These are phyloP conservation scores for Conticribra weissflogii DNA, from an alignment of 108 stramenopile genomes.

Conservation along the genomic window DNA sequence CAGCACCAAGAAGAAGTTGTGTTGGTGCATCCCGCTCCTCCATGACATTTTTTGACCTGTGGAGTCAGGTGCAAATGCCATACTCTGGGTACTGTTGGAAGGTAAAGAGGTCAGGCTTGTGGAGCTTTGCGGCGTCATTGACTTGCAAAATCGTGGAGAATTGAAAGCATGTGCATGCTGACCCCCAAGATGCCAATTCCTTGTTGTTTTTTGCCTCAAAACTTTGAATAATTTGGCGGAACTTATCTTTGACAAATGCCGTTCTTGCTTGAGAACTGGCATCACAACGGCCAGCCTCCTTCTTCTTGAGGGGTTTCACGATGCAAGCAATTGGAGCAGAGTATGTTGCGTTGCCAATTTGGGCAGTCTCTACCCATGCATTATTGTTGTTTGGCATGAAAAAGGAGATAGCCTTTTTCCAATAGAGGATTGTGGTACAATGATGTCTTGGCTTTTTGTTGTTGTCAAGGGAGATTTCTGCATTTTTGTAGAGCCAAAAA, in stretches of 20 bases:
- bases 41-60: slow-evolving; percentile 25
- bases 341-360: too few species aligned
- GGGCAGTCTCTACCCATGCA: too few species aligned
- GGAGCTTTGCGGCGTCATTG: slow-evolving; percentile 17
- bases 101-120: not conserved
- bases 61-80: not conserved
- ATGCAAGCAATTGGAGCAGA: not conserved
- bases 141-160: slow-evolving; percentile 4
- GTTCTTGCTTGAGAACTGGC: slow-evolving; percentile 5
- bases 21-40: slow-evolving; percentile 25
- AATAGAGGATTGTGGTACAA: too few species aligned
- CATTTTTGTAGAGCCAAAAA: too few species aligned
- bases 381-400: too few species aligned
- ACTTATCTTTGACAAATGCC: slow-evolving; percentile 5
- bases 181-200: not conserved
- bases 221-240: slow-evolving; percentile 5
- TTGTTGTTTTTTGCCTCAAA: not conserved
- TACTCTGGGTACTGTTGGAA: slow-evolving; percentile 7
- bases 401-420: too few species aligned
- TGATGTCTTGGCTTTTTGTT: too few species aligned
- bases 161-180: slow-evolving; percentile 9
- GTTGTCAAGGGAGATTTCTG: too few species aligned
- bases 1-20: slow-evolving; percentile 24
- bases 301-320: slow-evolving; percentile 14
- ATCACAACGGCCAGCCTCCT: slow-evolving; percentile 2